Evolutionary conservation across 768 basidiomycete species (phyloP), one percentile per base, ranked within the genome.

Genomic region (Termitomyces sp.): DNA sequence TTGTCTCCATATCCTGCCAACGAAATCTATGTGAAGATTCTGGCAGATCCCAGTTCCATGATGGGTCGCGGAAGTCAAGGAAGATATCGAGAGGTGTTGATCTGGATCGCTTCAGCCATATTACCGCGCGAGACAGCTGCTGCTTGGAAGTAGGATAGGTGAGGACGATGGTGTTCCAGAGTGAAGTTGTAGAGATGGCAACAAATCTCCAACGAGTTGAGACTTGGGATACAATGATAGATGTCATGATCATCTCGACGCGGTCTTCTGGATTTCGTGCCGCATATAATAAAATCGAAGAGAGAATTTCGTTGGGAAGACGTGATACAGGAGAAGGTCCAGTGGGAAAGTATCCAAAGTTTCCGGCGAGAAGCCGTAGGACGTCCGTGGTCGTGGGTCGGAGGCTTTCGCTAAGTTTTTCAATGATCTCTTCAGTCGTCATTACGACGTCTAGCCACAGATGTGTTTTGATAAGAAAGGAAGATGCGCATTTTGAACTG

Each of bases 21-120:
- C 69, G 66, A 50, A 83, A 73, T 5, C 56, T 60, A 58, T 84
- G 83, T 0, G 63, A 54, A 11, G 80, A 77, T 53, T 80, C 76
- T 1, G 68, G 57, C 50, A 71, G 66, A 42, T 78, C 74, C 80
- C 81, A 85, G 50, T 78, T 70, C 78, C 83, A 84, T 19, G 66
- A 61, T 1, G 78, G 77, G 67, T 86, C 84, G 17, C 84, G 81
- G 60, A 85, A 75, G 63, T 85, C 83, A 60, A 85, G 73, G 45
- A 75, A 65, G 46, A 86, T 72, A 58, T 80, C 71, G 48, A 86
- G 71, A 1, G 83, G 76, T 52, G 70, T 68, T 12, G 63, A 57
- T 23, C 70, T 68, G 10, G 84, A 85, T n/a, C 81, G 74, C 14
- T 60, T 55, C 7, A 85, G 63, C 66, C 71, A 80, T 21, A 73